Conservation (phyloP, 306 rosid species). For the Medicago arabica region DNA sequence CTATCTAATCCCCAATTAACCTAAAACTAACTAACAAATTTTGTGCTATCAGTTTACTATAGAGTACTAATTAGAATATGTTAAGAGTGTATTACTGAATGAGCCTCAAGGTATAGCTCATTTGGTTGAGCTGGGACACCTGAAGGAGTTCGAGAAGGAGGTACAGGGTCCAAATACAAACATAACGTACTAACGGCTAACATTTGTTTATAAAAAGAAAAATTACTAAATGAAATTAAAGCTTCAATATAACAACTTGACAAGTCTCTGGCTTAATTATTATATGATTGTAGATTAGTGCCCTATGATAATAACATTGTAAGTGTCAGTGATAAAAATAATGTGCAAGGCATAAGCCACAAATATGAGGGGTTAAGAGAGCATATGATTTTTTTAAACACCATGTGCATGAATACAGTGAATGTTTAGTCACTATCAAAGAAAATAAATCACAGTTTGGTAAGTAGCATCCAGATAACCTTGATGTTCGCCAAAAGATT, state of each 20-base stretch:
- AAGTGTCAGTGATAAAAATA: conserved; percentile 9
- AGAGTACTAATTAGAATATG: neutral
- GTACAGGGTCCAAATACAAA: neutral
- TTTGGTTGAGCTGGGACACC: neutral
- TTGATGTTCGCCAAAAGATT: conserved; percentile 85
- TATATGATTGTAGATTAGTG: conserved; percentile 8
- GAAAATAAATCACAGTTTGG: conserved; percentile 32
- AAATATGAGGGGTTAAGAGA: conserved; percentile 5
- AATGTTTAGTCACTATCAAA: conserved; percentile 17
- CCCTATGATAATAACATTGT: conserved; percentile 23
- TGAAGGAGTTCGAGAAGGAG: neutral
- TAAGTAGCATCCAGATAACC: conserved; percentile 59
- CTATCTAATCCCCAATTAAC: neutral
- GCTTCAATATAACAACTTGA: conserved; percentile 26
- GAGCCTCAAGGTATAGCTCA: neutral
- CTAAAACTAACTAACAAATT: neutral
- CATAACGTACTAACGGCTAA: neutral
- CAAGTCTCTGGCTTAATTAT: conserved; percentile 30
- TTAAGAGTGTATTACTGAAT: neutral
- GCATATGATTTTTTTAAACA: neutral
- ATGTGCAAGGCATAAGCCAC: conserved; percentile 1
- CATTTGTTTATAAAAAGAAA: neutral
- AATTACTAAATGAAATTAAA: neutral
- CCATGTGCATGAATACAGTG: neutral
- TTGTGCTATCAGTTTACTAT: no score